Evolutionary conservation across 371 early-diverging fungal species (phyloP).

Genomic region (Polyrhizophydium stewartii): DNA sequence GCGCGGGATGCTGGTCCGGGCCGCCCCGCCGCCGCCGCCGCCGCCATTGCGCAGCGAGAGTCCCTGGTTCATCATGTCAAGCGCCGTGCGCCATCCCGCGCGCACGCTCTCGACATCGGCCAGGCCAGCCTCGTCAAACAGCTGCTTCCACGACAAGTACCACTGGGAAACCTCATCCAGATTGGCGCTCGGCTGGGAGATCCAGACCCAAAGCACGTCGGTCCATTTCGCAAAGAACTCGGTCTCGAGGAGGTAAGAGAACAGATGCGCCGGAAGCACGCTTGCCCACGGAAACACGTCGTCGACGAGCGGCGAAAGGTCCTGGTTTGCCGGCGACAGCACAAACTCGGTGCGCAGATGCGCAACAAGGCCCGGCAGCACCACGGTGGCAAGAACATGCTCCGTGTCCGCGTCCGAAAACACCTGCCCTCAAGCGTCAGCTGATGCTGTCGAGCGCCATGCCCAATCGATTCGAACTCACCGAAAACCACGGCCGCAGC

Average conservation of each 20-base stretch:
- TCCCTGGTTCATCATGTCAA: slow-evolving; percentile 64
- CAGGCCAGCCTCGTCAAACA: slow-evolving; percentile 40
- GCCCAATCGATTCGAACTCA: slow-evolving; percentile 6
- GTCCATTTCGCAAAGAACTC: slow-evolving; percentile 79
- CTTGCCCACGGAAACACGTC: slow-evolving; percentile 63
- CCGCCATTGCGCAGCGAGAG: slow-evolving; percentile 11
- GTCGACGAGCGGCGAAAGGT: slow-evolving; percentile 41
- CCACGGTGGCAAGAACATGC: slow-evolving; percentile 49
- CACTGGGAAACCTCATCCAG: slow-evolving; percentile 67
- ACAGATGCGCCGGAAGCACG: slow-evolving; percentile 47
- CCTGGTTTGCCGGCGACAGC: slow-evolving; percentile 74
- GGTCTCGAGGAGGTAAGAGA: slow-evolving; percentile 63
- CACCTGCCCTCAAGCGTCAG: slow-evolving; percentile 23
- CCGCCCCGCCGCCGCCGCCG: slow-evolving; percentile 12
- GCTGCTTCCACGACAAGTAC: slow-evolving; percentile 72
- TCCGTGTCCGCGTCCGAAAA: slow-evolving; percentile 58
- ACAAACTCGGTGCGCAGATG: slow-evolving; percentile 58
- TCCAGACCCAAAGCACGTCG: slow-evolving; percentile 63
- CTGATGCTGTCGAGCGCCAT: background rate
- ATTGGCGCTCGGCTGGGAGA: slow-evolving; percentile 46
- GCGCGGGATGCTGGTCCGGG: background rate
- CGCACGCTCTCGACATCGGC: slow-evolving; percentile 29
- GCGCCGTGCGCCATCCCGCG: slow-evolving; percentile 51
- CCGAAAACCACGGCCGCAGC: slow-evolving; percentile 66
- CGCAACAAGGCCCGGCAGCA: slow-evolving; percentile 67